phyloP scores from a whole-genome alignment of 108 stramenopile species.

The Skeletonema costatum region DNA sequence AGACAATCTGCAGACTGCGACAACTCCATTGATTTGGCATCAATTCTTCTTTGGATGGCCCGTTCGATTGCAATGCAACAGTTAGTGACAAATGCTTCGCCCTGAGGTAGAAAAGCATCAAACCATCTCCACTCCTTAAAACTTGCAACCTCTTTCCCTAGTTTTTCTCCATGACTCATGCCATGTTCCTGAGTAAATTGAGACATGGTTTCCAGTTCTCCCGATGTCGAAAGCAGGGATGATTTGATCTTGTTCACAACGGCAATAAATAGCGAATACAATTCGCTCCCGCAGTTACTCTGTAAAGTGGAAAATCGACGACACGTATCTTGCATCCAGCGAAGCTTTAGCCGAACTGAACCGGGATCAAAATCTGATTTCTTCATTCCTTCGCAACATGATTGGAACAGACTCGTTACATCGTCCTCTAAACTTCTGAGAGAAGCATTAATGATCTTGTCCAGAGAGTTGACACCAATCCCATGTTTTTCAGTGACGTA shows the following conservation, averaged over 20 bases:
- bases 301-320: conserved; percentile 7
- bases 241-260: conserved; percentile 16
- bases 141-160: conserved; percentile 11
- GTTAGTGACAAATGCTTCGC: conserved; percentile 15
- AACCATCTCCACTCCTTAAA: conserved; percentile 25
- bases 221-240: conserved; percentile 7
- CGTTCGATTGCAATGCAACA: conserved; percentile 15
- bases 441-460: not conserved
- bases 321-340: conserved; percentile 25
- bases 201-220: conserved; percentile 29
- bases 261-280: not conserved
- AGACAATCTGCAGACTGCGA: not conserved
- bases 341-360: conserved; percentile 1
- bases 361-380: not conserved
- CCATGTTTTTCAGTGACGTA: not conserved
- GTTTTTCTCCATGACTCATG: conserved; percentile 25
- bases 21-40: conserved; percentile 20
- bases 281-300: not conserved
- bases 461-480: not conserved
- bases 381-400: conserved; percentile 8
- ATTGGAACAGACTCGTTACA: not conserved
- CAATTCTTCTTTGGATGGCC: conserved; percentile 3
- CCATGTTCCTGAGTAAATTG: conserved; percentile 15
- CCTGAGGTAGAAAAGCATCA: conserved; percentile 18
- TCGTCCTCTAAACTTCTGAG: conserved; percentile 9